A percentile compares a stretch with the other conserved stretches of the same genome.
These are phyloP conservation scores for Penicillium canariense DNA, from an alignment of 495 filamentous ascomycete genomes.

Conservation along the genomic window DNA sequence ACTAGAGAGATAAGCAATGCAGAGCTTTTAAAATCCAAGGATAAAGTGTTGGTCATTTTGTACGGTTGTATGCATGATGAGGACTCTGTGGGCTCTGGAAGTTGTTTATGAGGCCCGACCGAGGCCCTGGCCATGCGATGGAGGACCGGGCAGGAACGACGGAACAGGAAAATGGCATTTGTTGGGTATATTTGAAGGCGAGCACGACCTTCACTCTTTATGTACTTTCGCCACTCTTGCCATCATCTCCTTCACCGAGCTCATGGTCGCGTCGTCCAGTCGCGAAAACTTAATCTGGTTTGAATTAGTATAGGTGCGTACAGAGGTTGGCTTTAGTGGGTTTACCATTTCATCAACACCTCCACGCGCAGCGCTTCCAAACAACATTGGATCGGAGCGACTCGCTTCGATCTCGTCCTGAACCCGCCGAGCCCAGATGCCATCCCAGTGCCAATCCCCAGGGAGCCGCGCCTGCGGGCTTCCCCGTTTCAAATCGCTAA, in stretches of 20 bases:
- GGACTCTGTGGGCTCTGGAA: neutral
- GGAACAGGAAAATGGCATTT: slow-evolving; percentile 1
- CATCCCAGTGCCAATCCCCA: slow-evolving; percentile 94
- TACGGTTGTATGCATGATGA: slow-evolving; percentile 9
- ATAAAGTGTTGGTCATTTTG: slow-evolving; percentile 34
- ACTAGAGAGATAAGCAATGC: slow-evolving; percentile 49
- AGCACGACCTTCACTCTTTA: slow-evolving; percentile 23
- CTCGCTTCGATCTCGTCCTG: slow-evolving; percentile 73
- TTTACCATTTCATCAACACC: slow-evolving; percentile 67
- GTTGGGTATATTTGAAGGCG: slow-evolving; percentile 26
- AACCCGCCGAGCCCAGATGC: slow-evolving; percentile 85
- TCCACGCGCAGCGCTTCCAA: slow-evolving; percentile 56
- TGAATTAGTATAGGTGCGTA: neutral
- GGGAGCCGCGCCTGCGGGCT: slow-evolving; percentile 54
- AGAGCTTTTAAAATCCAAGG: slow-evolving; percentile 34
- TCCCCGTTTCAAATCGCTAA: slow-evolving; percentile 27
- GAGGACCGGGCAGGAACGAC: slow-evolving; percentile 6
- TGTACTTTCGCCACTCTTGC: slow-evolving; percentile 47
- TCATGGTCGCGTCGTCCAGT: slow-evolving; percentile 59
- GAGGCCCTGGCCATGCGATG: neutral
- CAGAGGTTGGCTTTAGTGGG: neutral
- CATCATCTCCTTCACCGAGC: slow-evolving; percentile 59
- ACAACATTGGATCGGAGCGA: slow-evolving; percentile 72
- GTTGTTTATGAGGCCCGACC: neutral
- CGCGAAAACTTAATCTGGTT: slow-evolving; percentile 66